Base-by-base conservation (phyloP, 2,329 filamentous ascomycete genomes). In the Ilyonectria sp. region DNA sequence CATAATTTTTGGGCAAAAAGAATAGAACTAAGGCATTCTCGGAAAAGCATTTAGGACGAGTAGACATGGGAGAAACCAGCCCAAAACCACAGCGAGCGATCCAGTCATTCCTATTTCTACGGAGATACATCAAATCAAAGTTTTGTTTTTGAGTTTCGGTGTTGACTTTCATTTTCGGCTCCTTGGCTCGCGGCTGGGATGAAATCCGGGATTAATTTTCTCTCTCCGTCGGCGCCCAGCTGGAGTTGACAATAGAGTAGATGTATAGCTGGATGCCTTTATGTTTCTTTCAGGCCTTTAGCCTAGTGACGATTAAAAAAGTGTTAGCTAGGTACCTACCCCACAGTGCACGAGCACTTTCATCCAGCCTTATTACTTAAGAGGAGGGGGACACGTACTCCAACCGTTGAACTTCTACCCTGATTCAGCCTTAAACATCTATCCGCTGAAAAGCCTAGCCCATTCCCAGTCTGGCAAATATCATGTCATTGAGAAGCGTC, bases 21-120 rank as follows among this genome's bases (percentile, higher is more conserved):
- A 9, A 53, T 53, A 53, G 49, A 53, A 53, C n/a, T 13, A 31
- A 35, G n/a, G n/a, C n/a, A 19, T 19, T 53, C 26, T 17, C n/a
- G 11, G 31, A 35, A 11, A 31, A 46, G n/a, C 13, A 17, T 19
- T 10, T 8, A 17, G 31, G n/a, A 35, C 13, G 40, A 33, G 13
- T 49, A 9, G 23, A 26, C 26, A 11, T 11, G 11, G n/a, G 29
- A 13, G 7, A 5, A 33, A 13, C 26, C 40, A 33, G n/a, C n/a
- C 4, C n/a, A 53, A 53, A 53, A 21, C 4, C 10, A 35, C 17
- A 11, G 17, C 31, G 49, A 35, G 17, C 49, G n/a, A 35, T 43
- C n/a, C 8, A 17, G 5, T 3, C 5, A 43, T 43, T n/a, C 8
- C 15, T 43, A 5, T 15, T n/a, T 43, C n/a, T 8, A 5, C 19